Base-by-base conservation (phyloP, 176 grass and related monocot genomes). In the Typha latifolia region DNA sequence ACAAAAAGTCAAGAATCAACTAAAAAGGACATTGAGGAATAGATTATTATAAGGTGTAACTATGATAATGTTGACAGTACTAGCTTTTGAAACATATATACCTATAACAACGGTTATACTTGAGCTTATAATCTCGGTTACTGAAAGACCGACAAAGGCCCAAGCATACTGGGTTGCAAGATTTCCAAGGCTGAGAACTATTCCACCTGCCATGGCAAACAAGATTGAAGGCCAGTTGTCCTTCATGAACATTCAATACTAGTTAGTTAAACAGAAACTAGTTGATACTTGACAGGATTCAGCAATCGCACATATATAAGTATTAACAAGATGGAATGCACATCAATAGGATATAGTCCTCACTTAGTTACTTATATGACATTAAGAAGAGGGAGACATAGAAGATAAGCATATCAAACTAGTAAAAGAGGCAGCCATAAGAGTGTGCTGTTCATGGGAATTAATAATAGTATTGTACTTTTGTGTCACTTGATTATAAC, bases 51-150 rank as follows among this genome's bases (percentile, higher is more conserved):
- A 57, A 53, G 52, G n/a, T 3, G 16, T 57, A 57, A 21, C 15
- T 57, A 18, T 21, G 52, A 57, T 57, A 21, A 15, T 57, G 4
- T 18, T 15, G 19, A 18, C 3, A 57, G n/a, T 15, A 56, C 19
- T 20, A 56, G 52, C 15, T n/a, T 20, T 18, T 6, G 52, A 56
- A 56, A 56, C 15, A 74, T 79, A 49, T 56, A 3, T 80, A 85
- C 94, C 94, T 75, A 90, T 93, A 70, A 99, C 94, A 34, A 99
- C 94, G 12, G 84, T 89, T 43, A 93, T 78, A 66, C 94, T 99
- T 14, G 89, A 90, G 12, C 80, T 85, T 69, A 99, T 99, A 67
- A 99, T 84, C 70, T 99, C 94, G 4, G 94, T 99, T 47, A 99
- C 89, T 0, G 88, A 84, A 2, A 97, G 80, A 0, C 93, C 94